Conservation (phyloP, 1,284 basidiomycete genomes). For the Leccinum pachyderme region DNA sequence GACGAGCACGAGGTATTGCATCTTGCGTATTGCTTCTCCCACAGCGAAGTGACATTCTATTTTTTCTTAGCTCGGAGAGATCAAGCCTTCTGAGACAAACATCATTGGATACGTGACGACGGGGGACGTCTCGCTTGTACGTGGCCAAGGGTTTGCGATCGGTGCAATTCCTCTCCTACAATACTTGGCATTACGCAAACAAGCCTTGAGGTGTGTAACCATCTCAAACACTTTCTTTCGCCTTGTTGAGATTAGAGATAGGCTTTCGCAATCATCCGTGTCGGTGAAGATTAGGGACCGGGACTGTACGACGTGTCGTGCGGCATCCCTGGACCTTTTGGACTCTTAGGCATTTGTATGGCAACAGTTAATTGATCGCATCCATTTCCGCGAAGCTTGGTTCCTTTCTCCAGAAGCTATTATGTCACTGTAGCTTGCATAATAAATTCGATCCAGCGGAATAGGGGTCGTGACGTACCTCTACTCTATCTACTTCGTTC, state of each 20-base stretch:
- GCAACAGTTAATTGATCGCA: not conserved
- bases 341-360: conserved; percentile 16
- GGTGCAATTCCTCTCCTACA: conserved; percentile 62
- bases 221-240: not conserved
- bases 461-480: not conserved
- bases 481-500: not conserved
- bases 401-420: not conserved
- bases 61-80: conserved; percentile 44
- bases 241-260: conserved; percentile 8
- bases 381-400: not conserved
- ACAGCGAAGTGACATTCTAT: not conserved
- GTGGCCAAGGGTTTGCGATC: conserved; percentile 73
- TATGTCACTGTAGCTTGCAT: not conserved
- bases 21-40: not conserved
- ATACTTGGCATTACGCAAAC: conserved; percentile 52
- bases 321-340: conserved; percentile 40
- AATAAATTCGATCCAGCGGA: not conserved
- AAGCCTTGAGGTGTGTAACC: conserved; percentile 46
- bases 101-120: conserved; percentile 81
- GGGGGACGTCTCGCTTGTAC: conserved; percentile 75
- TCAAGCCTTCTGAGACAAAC: conserved; percentile 37
- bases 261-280: conserved; percentile 21
- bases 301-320: conserved; percentile 44
- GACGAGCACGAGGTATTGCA: conserved; percentile 37
- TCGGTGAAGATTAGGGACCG: conserved; percentile 50